Base-by-base conservation (phyloP, 495 filamentous ascomycete species). In the Sporormia fimetaria region DNA sequence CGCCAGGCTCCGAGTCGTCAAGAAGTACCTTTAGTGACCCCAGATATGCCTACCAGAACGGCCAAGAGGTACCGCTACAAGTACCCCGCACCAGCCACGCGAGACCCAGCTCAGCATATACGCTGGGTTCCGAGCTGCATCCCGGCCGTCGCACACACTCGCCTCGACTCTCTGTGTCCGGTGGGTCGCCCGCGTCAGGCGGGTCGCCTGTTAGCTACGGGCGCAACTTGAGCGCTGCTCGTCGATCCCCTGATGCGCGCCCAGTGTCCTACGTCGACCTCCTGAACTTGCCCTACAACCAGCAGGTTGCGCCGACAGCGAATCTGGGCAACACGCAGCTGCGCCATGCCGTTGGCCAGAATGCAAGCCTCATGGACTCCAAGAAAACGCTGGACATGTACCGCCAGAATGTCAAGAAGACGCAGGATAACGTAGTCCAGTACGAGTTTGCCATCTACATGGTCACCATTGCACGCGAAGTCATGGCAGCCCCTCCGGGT, bases 321-420 rank as follows among this genome's bases (percentile, higher is more conserved):
- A 74, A 76, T 7, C 68, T 85, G 39, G 81, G 92, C 57, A 90
- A 94, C 51, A 71, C 79, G 2, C 68, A 80, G 35, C 65, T 99
- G 16, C 76, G 78, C 38, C 71, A 70, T 30, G 72, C 70, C n/a
- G 78, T 96, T 11, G 90, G 90, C 14, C 78, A 73, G 47, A 87
- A 90, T 57, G 87, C 87, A 12, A 92, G 85, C 2, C 67, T 96
- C 7, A 69, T 99, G 18, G 87, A 86, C 56, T 79, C 83, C 23
- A 79, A 82, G 54, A 80, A 94, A 57, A 96, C 90, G 1, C 70
- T 99, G 40, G 87, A 96, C 44, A 94, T 95, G 88, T 99, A 99
- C 56, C 71, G 92, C 21, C 77, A 78, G 27, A 96, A 94, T 57
- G 82, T 94, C 16, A 96, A 94, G 67, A 99, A 96, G 60, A 88